Conservation (phyloP, 2,329 filamentous ascomycete species). For the Niveomyces coronatus region DNA sequence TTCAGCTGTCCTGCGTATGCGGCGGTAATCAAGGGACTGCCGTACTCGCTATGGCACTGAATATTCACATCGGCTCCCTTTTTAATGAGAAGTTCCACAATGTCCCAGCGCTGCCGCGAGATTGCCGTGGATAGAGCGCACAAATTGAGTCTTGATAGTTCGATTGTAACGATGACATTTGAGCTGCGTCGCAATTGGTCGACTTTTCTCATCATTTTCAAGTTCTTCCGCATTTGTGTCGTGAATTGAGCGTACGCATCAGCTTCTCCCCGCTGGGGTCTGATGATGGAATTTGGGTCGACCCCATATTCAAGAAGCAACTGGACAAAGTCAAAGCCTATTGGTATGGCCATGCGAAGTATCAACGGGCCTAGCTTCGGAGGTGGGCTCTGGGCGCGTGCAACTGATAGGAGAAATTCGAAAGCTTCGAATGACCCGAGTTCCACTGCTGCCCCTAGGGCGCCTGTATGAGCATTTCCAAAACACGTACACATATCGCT, state of each 20-base stretch:
- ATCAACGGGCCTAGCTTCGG: background rate
- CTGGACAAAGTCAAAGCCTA: background rate
- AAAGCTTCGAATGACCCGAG: background rate
- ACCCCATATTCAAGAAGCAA: background rate
- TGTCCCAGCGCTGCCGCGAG: background rate
- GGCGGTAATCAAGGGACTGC: background rate
- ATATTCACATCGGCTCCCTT: background rate
- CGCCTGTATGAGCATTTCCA: no score
- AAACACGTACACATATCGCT: background rate
- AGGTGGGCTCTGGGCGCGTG: no score
- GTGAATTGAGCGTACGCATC: background rate
- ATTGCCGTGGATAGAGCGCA: background rate
- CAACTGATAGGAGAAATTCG: background rate
- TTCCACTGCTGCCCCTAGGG: background rate
- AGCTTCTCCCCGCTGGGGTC: no score
- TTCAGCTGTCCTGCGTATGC: background rate
- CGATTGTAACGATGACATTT: no score
- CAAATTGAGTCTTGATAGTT: no score
- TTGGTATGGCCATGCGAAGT: background rate
- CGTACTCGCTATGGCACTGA: background rate
- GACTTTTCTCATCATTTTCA: no score
- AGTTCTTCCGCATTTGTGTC: no score
- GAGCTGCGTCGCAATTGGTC: no score
- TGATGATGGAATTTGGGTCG: background rate
- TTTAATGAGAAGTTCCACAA: background rate